Evolutionary conservation across 2,329 filamentous ascomycete genomes (phyloP), one percentile per base, ranked within the genome.

Genomic region (Apiospora sp.): DNA sequence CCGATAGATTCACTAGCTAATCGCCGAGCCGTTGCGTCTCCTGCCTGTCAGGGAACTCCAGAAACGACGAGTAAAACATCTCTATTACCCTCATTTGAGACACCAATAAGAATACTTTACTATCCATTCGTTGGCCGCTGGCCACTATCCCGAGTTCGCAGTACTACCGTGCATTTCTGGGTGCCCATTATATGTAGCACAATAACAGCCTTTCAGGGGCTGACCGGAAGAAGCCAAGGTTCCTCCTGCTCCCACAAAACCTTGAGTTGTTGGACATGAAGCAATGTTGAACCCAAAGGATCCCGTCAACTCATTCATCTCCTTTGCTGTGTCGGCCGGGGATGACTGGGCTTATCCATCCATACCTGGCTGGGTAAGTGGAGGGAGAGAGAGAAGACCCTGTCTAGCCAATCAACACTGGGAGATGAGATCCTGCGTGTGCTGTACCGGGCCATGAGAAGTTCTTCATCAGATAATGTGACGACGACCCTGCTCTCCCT

Each of bases 261-360:
- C 58, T 64, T 41, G 34, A 41, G 34, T 37, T 41, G 58, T n/a
- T 64, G 34, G 58, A 24, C 34, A 41, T 41, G 58, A 64, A 64
- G 58, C 58, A 64, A 37, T 8, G 58, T 64, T 64, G 58, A 64
- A 64, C 58, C 58, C 58, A 41, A 64, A 64, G 58, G 58, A 64
- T 64, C 58, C 58, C 34, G 34, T 64, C 34, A 64, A 64, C 58
- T 64, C 58, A 64, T 64, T 41, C 49, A 64, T 41, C 58, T 64
- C 4, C 58, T 64, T 64, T 64, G 34, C 58, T 41, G 58, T 64
- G 34, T 41, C n/a, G 58, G n/a, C 34, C 22, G 19, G 58, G 58
- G 12, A 41, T 24, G 34, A 64, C 58, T 64, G 34, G 34, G 58
- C 58, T 64, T 64, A 64, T 34, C 58, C 58, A 64, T 64, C 58